phyloP scores from a whole-genome alignment of 768 basidiomycete species.

The Tylopilus cervinicoccineus region DNA sequence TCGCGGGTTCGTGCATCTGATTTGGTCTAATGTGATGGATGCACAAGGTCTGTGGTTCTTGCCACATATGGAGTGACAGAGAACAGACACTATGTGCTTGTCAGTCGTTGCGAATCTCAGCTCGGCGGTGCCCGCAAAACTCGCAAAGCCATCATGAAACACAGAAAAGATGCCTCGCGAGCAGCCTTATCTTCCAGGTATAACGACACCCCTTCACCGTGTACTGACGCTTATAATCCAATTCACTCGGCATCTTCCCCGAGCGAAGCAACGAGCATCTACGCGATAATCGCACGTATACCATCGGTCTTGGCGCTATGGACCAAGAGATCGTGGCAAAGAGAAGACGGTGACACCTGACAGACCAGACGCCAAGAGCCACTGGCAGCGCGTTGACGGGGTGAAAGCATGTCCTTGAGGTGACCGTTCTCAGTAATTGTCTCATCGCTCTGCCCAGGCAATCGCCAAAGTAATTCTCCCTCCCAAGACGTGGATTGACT shows the following conservation, averaged over 20 bases:
- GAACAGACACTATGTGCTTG: slow-evolving; percentile 28
- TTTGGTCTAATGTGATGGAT: slow-evolving; percentile 62
- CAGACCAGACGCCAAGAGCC: slow-evolving; percentile 62
- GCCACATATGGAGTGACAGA: slow-evolving; percentile 47
- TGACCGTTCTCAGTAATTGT: slow-evolving; percentile 10
- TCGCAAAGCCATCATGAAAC: slow-evolving; percentile 77
- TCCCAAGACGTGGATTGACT: slow-evolving; percentile 90
- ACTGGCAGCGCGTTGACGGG: slow-evolving; percentile 59
- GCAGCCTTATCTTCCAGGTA: slow-evolving; percentile 23
- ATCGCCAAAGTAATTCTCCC: slow-evolving; percentile 78
- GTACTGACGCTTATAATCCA: slow-evolving; percentile 71
- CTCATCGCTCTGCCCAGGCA: slow-evolving; percentile 39
- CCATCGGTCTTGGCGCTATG: slow-evolving; percentile 63
- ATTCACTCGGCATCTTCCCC: slow-evolving; percentile 81
- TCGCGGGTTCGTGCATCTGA: slow-evolving; percentile 23
- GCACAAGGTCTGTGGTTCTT: slow-evolving; percentile 77
- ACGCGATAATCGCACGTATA: not conserved
- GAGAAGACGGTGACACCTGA: slow-evolving; percentile 60
- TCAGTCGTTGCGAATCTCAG: slow-evolving; percentile 27
- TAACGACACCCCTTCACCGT: not conserved
- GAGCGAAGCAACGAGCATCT: slow-evolving; percentile 68
- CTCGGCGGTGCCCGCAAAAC: slow-evolving; percentile 79
- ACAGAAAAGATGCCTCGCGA: slow-evolving; percentile 83
- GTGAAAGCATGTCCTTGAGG: slow-evolving; percentile 91
- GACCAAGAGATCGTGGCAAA: slow-evolving; percentile 60